Conservation (phyloP, 1,284 basidiomycete species). For the Fomitopsis palustris region DNA sequence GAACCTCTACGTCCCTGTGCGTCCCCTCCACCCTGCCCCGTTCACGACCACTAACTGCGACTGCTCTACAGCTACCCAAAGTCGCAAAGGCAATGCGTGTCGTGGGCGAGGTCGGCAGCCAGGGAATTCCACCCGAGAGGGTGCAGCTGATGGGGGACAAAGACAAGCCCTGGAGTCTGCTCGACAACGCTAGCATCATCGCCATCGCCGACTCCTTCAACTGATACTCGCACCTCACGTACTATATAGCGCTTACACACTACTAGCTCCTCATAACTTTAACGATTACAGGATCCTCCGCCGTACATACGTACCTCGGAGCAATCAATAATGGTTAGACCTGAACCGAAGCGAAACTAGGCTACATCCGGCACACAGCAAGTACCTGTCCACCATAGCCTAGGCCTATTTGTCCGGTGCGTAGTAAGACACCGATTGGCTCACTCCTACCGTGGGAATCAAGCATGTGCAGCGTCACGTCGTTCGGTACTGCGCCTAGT, state of each 20-base stretch:
- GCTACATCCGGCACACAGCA: too few species aligned
- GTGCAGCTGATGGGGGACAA: not conserved
- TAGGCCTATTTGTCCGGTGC: too few species aligned
- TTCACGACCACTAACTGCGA: not conserved
- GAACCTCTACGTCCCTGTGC: not conserved
- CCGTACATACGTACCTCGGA: too few species aligned
- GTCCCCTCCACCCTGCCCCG: not conserved
- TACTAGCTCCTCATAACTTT: not conserved
- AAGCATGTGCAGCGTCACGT: too few species aligned
- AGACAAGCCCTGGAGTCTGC: not conserved
- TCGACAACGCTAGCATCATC: conserved; percentile 3
- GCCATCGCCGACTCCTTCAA: not conserved
- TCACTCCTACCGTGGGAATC: too few species aligned
- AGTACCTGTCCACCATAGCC: too few species aligned
- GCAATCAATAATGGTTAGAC: too few species aligned
- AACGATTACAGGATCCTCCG: not conserved
- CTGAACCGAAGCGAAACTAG: too few species aligned
- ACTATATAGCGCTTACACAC: not conserved
- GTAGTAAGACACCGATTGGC: too few species aligned
- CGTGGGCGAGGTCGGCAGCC: conserved; percentile 9
- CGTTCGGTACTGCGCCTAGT: too few species aligned
- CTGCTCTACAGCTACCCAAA: conserved; percentile 2
- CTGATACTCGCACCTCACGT: not conserved
- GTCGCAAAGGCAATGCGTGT: conserved; percentile 10
- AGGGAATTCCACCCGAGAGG: conserved; percentile 6